phyloP scores from a whole-genome alignment of 1,139 yeast genomes.

The Suhomyces kunorum region DNA sequence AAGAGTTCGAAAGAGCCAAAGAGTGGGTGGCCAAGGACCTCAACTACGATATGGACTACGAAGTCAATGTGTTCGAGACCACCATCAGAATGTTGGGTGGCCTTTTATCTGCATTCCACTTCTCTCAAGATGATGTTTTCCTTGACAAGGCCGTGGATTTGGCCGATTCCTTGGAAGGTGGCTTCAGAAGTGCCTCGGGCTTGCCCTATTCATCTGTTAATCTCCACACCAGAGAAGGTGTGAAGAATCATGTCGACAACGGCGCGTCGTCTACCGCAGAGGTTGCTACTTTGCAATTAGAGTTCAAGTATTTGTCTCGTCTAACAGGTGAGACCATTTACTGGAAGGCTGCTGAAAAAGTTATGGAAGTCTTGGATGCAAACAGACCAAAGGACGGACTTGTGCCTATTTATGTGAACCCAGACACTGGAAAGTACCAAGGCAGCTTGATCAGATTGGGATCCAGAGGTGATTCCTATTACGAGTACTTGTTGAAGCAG shows the following conservation, averaged over 20 bases:
- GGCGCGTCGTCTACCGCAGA: conserved; percentile 86
- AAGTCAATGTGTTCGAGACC: conserved; percentile 86
- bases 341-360: conserved; percentile 77
- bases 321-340: conserved; percentile 77
- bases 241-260: conserved; percentile 60
- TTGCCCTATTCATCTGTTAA: conserved; percentile 82
- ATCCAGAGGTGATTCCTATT: conserved; percentile 90
- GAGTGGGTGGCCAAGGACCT: conserved; percentile 69
- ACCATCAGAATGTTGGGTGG: conserved; percentile 96
- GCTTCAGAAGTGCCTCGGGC: conserved; percentile 65
- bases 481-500: conserved; percentile 86
- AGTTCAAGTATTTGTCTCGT: conserved; percentile 78
- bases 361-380: conserved; percentile 64
- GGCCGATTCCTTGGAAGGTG: conserved; percentile 64
- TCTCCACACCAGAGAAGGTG: conserved; percentile 61
- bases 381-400: conserved; percentile 68
- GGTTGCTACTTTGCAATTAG: conserved; percentile 84
- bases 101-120: conserved; percentile 74
- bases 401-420: conserved; percentile 78
- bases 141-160: conserved; percentile 78
- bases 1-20: conserved; percentile 64
- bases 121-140: conserved; percentile 69
- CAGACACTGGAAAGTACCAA: conserved; percentile 70
- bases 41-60: conserved; percentile 58
- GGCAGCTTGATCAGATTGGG: conserved; percentile 75